phyloP scores from a whole-genome alignment of 805 yeast species.

The Cyberlindnera mrakii region DNA sequence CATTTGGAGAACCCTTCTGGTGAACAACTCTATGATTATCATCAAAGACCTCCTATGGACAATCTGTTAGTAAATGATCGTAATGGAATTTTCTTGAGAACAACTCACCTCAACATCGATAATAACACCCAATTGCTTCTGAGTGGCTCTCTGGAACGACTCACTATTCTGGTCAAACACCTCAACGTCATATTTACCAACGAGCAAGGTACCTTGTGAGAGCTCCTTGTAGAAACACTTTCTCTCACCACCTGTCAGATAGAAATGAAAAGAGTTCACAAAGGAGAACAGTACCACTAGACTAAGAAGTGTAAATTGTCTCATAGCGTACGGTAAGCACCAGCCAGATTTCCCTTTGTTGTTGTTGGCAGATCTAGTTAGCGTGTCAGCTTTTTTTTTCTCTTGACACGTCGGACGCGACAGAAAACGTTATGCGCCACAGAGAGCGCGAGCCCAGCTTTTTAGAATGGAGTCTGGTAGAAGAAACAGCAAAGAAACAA shows the following conservation, averaged over 20 bases:
- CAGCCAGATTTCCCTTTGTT: not conserved
- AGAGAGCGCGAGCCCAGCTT: not conserved
- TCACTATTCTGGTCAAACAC: slow-evolving; percentile 32
- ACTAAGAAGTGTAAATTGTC: slow-evolving; percentile 11
- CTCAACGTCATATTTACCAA: slow-evolving; percentile 45
- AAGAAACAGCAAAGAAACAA: not conserved
- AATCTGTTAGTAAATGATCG: slow-evolving; percentile 7
- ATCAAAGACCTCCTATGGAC: slow-evolving; percentile 55
- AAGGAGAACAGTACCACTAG: slow-evolving; percentile 21
- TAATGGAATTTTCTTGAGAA: too few species aligned
- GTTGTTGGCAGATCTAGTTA: not conserved
- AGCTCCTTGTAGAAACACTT: slow-evolving; percentile 55
- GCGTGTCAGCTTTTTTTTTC: slow-evolving; percentile 4
- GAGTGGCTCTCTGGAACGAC: slow-evolving; percentile 28
- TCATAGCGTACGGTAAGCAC: slow-evolving; percentile 1
- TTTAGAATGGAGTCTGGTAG: not conserved
- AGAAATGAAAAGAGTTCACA: slow-evolving; percentile 41
- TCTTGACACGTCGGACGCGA: slow-evolving; percentile 4
- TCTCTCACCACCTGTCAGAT: slow-evolving; percentile 43
- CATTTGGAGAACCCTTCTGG: slow-evolving; percentile 58
- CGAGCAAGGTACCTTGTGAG: slow-evolving; percentile 40
- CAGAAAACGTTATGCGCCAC: not conserved
- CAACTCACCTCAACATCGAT: slow-evolving; percentile 36
- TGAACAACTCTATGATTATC: slow-evolving; percentile 70
- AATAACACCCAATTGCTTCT: slow-evolving; percentile 31